Evolutionary conservation across 768 basidiomycete genomes (phyloP).

Genomic region (Phaeotremella skinneri): DNA sequence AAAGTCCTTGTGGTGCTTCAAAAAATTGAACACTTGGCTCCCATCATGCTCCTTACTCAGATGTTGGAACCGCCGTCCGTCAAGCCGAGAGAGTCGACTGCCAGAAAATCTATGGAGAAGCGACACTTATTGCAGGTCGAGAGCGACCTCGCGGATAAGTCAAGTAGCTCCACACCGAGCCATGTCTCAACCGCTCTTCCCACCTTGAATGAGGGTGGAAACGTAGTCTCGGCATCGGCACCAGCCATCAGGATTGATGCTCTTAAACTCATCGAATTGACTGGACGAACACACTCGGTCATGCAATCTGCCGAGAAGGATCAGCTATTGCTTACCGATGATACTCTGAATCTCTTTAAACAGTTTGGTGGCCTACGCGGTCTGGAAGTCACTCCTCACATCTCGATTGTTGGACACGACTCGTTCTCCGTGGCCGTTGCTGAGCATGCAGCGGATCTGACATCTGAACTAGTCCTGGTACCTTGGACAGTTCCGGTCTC

Average conservation of each 20-base stretch:
- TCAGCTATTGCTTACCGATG: conserved; percentile 56
- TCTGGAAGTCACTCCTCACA: conserved; percentile 64
- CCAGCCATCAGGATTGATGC: conserved; percentile 61
- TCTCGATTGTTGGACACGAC: conserved; percentile 72
- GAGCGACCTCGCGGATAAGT: conserved; percentile 28
- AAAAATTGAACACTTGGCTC: conserved; percentile 81
- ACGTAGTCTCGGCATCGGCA: neutral
- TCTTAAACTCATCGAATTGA: conserved; percentile 83
- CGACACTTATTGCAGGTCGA: conserved; percentile 7
- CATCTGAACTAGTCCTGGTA: conserved; percentile 72
- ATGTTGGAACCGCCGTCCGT: conserved; percentile 61
- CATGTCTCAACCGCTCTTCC: conserved; percentile 22
- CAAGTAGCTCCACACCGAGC: conserved; percentile 24
- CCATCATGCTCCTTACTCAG: conserved; percentile 85
- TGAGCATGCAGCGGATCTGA: conserved; percentile 60
- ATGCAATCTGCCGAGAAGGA: conserved; percentile 69
- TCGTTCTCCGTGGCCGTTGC: conserved; percentile 69
- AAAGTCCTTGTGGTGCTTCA: conserved; percentile 84
- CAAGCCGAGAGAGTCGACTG: neutral
- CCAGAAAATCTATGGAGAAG: conserved; percentile 14
- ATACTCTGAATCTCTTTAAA: conserved; percentile 58
- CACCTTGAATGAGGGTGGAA: conserved; percentile 2
- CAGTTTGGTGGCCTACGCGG: conserved; percentile 48
- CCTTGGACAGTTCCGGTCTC: conserved; percentile 64
- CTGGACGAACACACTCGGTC: conserved; percentile 80